Base-by-base conservation (phyloP, 352 stramenopile species). In the Phytophthora gonapodyides region DNA sequence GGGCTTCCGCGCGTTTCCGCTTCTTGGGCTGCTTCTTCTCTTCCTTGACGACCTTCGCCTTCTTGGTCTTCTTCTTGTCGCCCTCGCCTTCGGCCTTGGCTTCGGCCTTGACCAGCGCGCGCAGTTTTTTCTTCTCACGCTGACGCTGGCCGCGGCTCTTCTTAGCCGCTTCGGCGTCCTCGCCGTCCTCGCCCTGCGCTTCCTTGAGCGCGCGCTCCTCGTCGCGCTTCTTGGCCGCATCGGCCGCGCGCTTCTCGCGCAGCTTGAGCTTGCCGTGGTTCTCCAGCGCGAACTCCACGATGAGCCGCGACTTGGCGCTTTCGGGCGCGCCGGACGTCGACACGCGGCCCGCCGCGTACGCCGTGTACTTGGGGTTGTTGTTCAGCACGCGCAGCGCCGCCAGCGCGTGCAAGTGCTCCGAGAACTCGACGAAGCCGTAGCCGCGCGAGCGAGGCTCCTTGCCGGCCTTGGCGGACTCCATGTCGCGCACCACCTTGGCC, bases 351-450 rank as follows among this genome's bases (percentile, higher is more conserved):
- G 83, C 83, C 6, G 87, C 84, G 31, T 81, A 72, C 30, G 71
- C 66, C 36, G 77, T 84, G 69, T 97, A 99, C 42, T 82, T 71
- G 0, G 96, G 89, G 76, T 99, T 99, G 77, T 99, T 99, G 76
- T 99, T 99, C 35, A 99, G 69, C 51, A 96, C 75, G 19, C 97
- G 88, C 36, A 99, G 77, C 50, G 93, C 96, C n/a, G 96, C 94
- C 30, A 99, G 77, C 12, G 97, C 97, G 78, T 99, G 94, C 35
- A 90, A 79, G 77, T 99, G 97, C 71, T 98, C 79, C 10, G 82
- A 84, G 69, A 99, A 99, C 76, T 99, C 96, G n/a, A 98, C 94
- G 82, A 99, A 99, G 12, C 86, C 97, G 57, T 88, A 94, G 21
- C 85, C 83, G 19, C 83, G 76, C 27, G 85, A 94, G 19, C 67